These are phyloP conservation scores for Kwoniella sp. DNA, from an alignment of 768 basidiomycete species.

Conservation along the genomic window DNA sequence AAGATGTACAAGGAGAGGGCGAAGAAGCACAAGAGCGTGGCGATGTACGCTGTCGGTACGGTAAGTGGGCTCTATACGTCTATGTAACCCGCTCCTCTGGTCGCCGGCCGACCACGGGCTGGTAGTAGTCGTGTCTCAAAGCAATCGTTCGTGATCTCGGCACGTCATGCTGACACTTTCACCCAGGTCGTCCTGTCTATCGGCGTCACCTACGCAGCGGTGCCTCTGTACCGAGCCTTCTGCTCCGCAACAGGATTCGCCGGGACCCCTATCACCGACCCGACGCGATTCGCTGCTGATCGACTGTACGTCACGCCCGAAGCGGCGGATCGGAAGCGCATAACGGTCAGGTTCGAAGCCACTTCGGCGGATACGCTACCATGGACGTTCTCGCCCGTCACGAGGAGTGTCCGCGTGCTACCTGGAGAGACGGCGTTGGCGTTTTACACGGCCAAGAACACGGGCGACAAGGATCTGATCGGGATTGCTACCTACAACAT, in stretches of 20 bases:
- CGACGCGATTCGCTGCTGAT: conserved; percentile 60
- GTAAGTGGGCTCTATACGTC: conserved; percentile 26
- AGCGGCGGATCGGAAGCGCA: conserved; percentile 60
- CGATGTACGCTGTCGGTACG: conserved; percentile 35
- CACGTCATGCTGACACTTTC: too few relatives aligned
- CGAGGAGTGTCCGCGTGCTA: conserved; percentile 80
- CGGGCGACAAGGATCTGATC: conserved; percentile 77
- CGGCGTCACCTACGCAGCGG: conserved; percentile 92
- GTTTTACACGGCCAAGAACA: conserved; percentile 91
- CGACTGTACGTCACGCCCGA: conserved; percentile 58
- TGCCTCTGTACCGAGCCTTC: conserved; percentile 95
- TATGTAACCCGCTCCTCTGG: not conserved
- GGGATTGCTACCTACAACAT: conserved; percentile 99
- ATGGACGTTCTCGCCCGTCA: conserved; percentile 88
- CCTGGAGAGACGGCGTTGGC: conserved; percentile 95
- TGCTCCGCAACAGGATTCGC: conserved; percentile 96
- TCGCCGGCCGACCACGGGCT: not conserved
- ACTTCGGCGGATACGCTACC: conserved; percentile 82
- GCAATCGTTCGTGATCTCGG: too few relatives aligned
- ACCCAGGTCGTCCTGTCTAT: conserved; percentile 68
- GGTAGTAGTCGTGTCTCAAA: too few relatives aligned
- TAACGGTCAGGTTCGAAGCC: conserved; percentile 94
- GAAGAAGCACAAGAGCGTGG: conserved; percentile 22
- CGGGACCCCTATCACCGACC: conserved; percentile 84
- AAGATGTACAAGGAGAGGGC: conserved; percentile 37